phyloP scores from a whole-genome alignment of 495 filamentous ascomycete genomes.

The Talaromyces nanjingensis region DNA sequence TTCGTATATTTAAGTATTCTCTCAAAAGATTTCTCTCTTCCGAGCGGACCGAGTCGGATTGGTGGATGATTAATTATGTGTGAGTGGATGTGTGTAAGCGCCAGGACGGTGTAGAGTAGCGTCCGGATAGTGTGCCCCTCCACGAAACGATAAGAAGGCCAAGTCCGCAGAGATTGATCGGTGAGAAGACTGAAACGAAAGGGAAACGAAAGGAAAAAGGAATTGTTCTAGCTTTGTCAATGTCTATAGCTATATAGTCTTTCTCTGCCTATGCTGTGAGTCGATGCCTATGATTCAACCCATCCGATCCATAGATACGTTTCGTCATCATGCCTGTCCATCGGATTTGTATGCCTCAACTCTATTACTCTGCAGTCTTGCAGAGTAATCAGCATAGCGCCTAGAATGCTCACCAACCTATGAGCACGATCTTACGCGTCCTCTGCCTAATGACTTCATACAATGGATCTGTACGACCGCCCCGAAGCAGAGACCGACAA shows the following conservation, averaged over 20 bases:
- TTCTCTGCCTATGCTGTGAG: neutral
- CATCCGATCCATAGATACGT: neutral
- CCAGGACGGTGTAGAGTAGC: neutral
- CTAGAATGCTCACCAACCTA: neutral
- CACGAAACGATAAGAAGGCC: neutral
- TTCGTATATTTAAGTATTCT: neutral
- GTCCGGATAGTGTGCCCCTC: neutral
- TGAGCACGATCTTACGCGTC: constrained; percentile 2
- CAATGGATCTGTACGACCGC: neutral
- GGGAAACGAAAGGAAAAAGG: neutral
- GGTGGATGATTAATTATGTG: constrained; percentile 1
- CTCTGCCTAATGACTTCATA: neutral
- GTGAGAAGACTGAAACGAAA: neutral
- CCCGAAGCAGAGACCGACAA: neutral
- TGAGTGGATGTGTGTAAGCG: neutral
- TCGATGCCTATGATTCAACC: neutral
- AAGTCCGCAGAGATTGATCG: neutral
- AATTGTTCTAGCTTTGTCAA: neutral
- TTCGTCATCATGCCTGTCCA: neutral
- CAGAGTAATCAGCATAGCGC: no score
- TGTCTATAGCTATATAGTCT: neutral
- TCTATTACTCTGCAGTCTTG: neutral
- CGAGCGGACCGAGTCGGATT: constrained; percentile 1
- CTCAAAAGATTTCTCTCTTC: neutral
- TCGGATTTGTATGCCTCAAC: neutral